Percentiles rank a stretch among this genome's conserved stretches.
These are phyloP conservation scores for Pinus tabuliformis DNA, from an alignment of 75 land plant genomes.

Conservation along the genomic window DNA sequence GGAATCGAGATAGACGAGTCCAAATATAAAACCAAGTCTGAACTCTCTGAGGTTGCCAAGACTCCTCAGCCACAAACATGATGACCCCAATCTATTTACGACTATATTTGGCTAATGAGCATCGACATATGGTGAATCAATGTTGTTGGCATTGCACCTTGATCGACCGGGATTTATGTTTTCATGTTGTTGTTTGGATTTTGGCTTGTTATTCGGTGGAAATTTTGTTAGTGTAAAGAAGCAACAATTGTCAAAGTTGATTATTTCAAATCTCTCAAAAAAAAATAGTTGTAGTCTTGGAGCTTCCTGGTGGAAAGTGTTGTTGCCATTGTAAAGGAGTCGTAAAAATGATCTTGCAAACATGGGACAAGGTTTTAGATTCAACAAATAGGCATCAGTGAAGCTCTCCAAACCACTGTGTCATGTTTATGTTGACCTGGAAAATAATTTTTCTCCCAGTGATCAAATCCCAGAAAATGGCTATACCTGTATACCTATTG, in stretches of 20 bases:
- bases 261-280: conserved; percentile 84
- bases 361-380: conserved; percentile 70
- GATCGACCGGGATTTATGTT: too few relatives aligned
- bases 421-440: conserved; percentile 77
- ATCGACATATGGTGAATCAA: too few relatives aligned
- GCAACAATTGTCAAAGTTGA: conserved; percentile 67
- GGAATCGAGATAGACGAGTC: conserved; percentile 30
- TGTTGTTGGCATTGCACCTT: too few relatives aligned
- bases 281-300: conserved; percentile 74
- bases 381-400: conserved; percentile 31
- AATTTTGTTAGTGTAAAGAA: conserved; percentile 59
- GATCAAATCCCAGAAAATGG: conserved; percentile 55
- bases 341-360: conserved; percentile 74
- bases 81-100: too few relatives aligned
- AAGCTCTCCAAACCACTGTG: conserved; percentile 89
- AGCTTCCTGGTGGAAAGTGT: conserved; percentile 50
- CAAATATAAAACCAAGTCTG: conserved; percentile 23
- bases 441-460: conserved; percentile 29
- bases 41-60: too few relatives aligned
- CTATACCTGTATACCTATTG: conserved; percentile 72
- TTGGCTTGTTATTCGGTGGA: conserved; percentile 80
- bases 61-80: too few relatives aligned
- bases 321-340: conserved; percentile 87
- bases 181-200: conserved; percentile 29
- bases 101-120: too few relatives aligned